Evolutionary conservation across 1,284 basidiomycete genomes (phyloP).

Genomic region (Cutaneotrichosporon sp.): DNA sequence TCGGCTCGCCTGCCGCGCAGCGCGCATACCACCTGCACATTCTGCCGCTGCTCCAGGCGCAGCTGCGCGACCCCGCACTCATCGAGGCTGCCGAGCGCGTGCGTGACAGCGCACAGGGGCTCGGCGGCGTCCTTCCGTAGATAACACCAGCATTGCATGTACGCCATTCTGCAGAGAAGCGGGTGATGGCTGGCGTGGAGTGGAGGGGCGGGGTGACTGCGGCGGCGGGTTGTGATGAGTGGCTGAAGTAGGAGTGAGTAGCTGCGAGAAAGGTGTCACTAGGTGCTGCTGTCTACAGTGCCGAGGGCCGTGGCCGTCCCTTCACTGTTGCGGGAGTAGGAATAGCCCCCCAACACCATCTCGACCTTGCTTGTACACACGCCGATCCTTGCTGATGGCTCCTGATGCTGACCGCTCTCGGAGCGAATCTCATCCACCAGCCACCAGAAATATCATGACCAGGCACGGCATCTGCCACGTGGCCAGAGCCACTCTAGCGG

Average conservation of each 20-base stretch:
- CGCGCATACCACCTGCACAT: conserved; percentile 49
- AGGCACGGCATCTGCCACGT: neutral
- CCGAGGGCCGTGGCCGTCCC: no score
- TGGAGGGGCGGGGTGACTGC: neutral
- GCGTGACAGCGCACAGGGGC: conserved; percentile 23
- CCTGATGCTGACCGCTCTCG: no score
- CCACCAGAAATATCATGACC: no score
- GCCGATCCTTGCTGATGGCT: no score
- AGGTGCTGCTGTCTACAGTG: no score
- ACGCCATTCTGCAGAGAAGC: conserved; percentile 11
- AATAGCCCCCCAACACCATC: no score
- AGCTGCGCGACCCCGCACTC: conserved; percentile 44
- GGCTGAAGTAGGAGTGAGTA: no score
- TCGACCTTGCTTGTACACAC: no score
- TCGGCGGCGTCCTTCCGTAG: conserved; percentile 12
- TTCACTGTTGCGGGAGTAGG: no score
- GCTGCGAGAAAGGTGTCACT: no score
- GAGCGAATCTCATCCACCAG: no score
- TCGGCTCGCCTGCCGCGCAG: conserved; percentile 51
- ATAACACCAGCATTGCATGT: conserved; percentile 13
- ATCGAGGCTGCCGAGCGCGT: conserved; percentile 33
- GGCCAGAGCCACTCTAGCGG: neutral
- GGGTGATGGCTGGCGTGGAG: neutral
- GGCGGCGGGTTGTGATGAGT: neutral
- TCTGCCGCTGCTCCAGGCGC: conserved; percentile 40